These are phyloP conservation scores for Umbilicaria muhlenbergii DNA, from an alignment of 495 filamentous ascomycete species.

Conservation along the genomic window DNA sequence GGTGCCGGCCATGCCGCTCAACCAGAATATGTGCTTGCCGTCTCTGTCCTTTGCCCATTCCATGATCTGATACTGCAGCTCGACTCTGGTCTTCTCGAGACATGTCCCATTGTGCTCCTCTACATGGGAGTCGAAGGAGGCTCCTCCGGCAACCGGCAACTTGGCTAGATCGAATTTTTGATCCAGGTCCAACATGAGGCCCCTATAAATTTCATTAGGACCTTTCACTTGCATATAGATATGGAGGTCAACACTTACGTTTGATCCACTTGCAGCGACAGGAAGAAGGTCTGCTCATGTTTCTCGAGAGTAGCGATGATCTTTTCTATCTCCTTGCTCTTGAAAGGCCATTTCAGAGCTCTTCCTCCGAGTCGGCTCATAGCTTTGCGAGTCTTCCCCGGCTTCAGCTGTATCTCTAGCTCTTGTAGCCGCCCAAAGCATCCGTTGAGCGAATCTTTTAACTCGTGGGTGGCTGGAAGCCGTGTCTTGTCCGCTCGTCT, in stretches of 20 bases:
- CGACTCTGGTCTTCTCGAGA: constrained; percentile 19
- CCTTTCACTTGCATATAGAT: not conserved
- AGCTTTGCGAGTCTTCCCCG: constrained; percentile 10
- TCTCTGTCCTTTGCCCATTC: constrained; percentile 14
- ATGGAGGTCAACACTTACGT: constrained; percentile 15
- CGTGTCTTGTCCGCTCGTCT: not conserved
- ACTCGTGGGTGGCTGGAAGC: not conserved
- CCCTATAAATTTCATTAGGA: too few relatives aligned
- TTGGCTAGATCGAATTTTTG: constrained; percentile 2
- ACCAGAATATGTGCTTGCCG: constrained; percentile 23
- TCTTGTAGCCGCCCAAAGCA: constrained; percentile 7
- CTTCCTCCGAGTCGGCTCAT: constrained; percentile 20
- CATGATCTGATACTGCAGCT: constrained; percentile 18
- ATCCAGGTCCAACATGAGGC: too few relatives aligned
- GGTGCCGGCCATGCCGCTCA: constrained; percentile 26
- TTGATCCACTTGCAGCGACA: constrained; percentile 25
- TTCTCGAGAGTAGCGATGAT: constrained; percentile 18
- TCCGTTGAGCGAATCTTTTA: constrained; percentile 4
- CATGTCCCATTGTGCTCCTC: constrained; percentile 14
- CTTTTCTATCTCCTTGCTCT: constrained; percentile 22
- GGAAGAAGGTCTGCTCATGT: constrained; percentile 20
- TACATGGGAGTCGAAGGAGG: constrained; percentile 12
- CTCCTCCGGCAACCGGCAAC: constrained; percentile 4
- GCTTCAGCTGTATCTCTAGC: constrained; percentile 16
- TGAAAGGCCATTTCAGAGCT: constrained; percentile 28